Conservation (phyloP, 228 moss, liverwort and hornwort species). For the Sphagnum fallax region DNA sequence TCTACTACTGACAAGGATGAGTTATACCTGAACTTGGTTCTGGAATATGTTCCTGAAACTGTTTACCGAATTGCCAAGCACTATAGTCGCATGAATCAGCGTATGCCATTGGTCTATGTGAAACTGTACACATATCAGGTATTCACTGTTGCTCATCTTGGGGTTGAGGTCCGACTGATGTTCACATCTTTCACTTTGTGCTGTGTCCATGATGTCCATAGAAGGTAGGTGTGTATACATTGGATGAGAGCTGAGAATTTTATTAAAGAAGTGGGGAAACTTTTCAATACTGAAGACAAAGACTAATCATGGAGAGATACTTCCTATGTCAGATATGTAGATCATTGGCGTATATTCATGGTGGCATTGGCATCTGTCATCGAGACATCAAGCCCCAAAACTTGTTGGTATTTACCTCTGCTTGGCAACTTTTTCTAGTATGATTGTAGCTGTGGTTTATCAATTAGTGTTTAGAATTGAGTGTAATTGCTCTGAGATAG, state of each 20-base stretch:
- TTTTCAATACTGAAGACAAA: too few species aligned
- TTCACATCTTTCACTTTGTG: too few species aligned
- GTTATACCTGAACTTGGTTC: constrained; percentile 86
- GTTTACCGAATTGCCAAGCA: constrained; percentile 98
- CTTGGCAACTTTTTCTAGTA: neutral
- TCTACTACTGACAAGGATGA: constrained; percentile 96
- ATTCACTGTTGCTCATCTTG: neutral
- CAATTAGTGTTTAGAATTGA: neutral
- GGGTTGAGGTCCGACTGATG: neutral
- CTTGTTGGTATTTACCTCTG: constrained; percentile 50
- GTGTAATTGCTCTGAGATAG: neutral
- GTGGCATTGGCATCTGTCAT: constrained; percentile 91
- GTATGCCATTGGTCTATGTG: constrained; percentile 95
- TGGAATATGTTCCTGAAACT: constrained; percentile 96
- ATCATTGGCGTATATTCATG: constrained; percentile 91
- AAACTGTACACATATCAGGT: constrained; percentile 94
- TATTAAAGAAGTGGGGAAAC: neutral
- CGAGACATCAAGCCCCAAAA: constrained; percentile 99
- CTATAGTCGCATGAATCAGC: constrained; percentile 96
- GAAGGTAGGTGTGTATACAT: too few species aligned
- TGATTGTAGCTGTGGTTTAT: too few species aligned
- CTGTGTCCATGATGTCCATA: too few species aligned
- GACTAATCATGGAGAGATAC: too few species aligned
- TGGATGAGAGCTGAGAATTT: too few species aligned
- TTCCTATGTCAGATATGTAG: constrained; percentile 58